Evolutionary conservation across 1,139 yeast species (phyloP), one percentile per base, ranked within the genome.

Genomic region (Casaregolazyma suthepensis): DNA sequence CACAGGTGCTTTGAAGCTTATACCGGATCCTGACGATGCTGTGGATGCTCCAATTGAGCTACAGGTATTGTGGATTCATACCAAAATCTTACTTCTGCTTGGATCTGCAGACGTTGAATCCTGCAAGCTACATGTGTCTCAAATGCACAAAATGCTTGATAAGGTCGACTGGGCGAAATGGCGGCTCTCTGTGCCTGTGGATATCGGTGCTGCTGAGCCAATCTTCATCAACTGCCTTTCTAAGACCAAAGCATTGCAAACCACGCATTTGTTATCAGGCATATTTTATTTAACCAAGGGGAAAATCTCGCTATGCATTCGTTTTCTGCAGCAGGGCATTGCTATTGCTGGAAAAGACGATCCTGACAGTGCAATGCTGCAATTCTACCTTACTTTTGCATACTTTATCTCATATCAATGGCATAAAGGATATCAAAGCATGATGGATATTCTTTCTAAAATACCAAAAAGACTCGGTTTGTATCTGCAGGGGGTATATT

Each of bases 401-500:
- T 49, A 49, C 22, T 49, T 49, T 17, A 20, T 42, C 15, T 49
- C 52, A 15, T 43, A 35, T 20, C 52, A 49, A 22, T 49, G 52
- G 52, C 37, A 49, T 31, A 37, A 19, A 9, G 52, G 52, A 42
- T 49, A 49, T 19, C 46, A 49, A 20, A 49, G 37, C 6, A 37
- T 49, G 47, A 31, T 43, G 10, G 19, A 42, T 31, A 13, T 43
- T 15, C 18, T 49, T n/a, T 38, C 40, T 19, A 19, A 43, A 13
- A 40, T 49, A 2, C 52, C 52, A 10, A 44, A 43, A 7, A 15
- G 42, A 43, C 37, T 49, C 10, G 20, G 48, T 43, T 31, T 46
- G 6, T 53, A 53, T 22, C 49, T 53, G 31, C 50, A 42, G 12
- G 55, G 53, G 6, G 45, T 46, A 3, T 53, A 53, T 40, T 53